These are phyloP conservation scores for Coemansia sp. DNA, from an alignment of 192 early-diverging fungal genomes.

Conservation along the genomic window DNA sequence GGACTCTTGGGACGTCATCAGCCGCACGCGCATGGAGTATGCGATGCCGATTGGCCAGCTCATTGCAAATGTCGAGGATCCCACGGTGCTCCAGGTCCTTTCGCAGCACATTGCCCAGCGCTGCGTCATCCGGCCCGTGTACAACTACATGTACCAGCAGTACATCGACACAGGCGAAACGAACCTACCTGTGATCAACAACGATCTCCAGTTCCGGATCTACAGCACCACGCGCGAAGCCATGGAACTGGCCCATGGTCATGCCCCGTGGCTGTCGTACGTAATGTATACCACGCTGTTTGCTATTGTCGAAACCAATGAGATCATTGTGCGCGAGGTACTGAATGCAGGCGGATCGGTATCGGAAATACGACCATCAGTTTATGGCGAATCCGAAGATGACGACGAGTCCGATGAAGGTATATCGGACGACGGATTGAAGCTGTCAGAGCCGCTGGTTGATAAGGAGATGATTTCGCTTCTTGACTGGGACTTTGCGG, in stretches of 20 bases:
- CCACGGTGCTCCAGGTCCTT: constrained; percentile 10
- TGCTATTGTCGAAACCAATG: constrained; percentile 45
- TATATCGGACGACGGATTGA: not conserved
- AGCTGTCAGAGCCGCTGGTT: constrained; percentile 1
- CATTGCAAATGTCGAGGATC: constrained; percentile 24
- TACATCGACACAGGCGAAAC: constrained; percentile 11
- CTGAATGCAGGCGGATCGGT: constrained; percentile 9
- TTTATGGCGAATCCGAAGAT: constrained; percentile 10
- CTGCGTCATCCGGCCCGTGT: constrained; percentile 41
- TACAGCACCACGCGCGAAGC: constrained; percentile 31
- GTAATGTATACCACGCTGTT: constrained; percentile 41
- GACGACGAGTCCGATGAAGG: not conserved
- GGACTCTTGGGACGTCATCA: constrained; percentile 8
- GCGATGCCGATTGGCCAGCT: constrained; percentile 26
- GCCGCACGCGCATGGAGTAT: constrained; percentile 20
- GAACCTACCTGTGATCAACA: constrained; percentile 13
- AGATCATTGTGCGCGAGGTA: constrained; percentile 20
- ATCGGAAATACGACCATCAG: constrained; percentile 9
- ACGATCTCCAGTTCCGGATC: constrained; percentile 42
- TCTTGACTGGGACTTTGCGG: constrained; percentile 51
- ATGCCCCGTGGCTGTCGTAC: constrained; percentile 13
- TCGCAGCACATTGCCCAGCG: constrained; percentile 10
- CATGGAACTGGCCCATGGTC: constrained; percentile 15
- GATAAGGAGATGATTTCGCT: constrained; percentile 26
- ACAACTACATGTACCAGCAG: constrained; percentile 27